Conservation (phyloP, 2,329 filamentous ascomycete species). For the Atkinsonella hypoxylon region DNA sequence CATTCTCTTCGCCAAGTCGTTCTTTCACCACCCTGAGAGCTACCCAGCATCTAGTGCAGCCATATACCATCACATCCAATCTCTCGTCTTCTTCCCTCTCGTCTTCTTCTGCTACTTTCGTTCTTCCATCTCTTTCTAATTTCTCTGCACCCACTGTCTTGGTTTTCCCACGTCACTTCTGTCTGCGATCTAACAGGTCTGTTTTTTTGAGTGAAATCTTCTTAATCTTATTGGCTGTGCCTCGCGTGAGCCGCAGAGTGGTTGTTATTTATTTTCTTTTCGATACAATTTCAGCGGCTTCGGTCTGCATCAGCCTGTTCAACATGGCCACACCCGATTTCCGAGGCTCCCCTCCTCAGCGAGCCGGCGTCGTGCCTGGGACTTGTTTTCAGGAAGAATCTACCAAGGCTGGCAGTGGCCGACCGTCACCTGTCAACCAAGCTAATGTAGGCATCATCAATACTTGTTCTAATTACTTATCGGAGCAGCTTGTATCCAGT, state of each 20-base stretch:
- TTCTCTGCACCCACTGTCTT: constrained; percentile 9
- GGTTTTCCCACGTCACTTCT: constrained; percentile 14
- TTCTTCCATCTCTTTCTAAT: constrained; percentile 9
- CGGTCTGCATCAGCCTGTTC: neutral
- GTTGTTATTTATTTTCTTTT: constrained; percentile 10
- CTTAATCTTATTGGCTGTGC: constrained; percentile 14
- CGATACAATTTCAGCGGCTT: constrained; percentile 7
- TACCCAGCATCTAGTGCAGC: constrained; percentile 6
- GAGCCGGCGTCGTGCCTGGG: constrained; percentile 9
- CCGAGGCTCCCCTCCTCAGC: constrained; percentile 17
- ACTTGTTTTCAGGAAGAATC: constrained; percentile 13
- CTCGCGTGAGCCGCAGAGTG: constrained; percentile 4
- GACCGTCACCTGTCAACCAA: constrained; percentile 7
- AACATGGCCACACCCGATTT: constrained; percentile 21
- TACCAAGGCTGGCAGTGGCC: constrained; percentile 8
- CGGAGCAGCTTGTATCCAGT: too few species aligned
- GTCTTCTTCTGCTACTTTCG: constrained; percentile 5
- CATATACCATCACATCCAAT: constrained; percentile 3
- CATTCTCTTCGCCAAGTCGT: constrained; percentile 7
- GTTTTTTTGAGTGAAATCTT: constrained; percentile 17
- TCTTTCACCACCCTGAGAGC: neutral
- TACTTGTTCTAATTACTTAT: neutral
- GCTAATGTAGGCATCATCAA: constrained; percentile 11
- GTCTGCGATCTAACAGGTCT: constrained; percentile 17
- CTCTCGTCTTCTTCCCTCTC: constrained; percentile 6